Percentiles rank a stretch among this genome's conserved stretches.
Evolutionary conservation across 306 rosid species (phyloP).

Genomic region (Datisca glomerata): DNA sequence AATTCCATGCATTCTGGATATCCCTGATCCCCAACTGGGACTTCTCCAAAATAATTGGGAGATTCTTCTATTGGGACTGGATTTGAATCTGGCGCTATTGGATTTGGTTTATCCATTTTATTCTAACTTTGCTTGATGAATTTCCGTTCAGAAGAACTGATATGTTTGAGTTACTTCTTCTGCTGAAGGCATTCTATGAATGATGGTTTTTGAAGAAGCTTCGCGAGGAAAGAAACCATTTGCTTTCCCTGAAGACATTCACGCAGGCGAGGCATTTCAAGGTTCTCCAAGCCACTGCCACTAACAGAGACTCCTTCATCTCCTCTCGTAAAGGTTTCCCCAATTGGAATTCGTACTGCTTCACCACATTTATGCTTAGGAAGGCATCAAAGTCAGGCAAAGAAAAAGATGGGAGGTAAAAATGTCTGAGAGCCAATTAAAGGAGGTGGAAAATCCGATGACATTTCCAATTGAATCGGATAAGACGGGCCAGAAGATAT

Average conservation of each 20-base stretch:
- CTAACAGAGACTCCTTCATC: conserved; percentile 8
- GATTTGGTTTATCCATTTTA: conserved; percentile 24
- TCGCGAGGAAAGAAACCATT: conserved; percentile 74
- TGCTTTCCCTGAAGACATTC: conserved; percentile 45
- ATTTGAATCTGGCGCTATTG: conserved; percentile 24
- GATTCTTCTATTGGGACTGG: conserved; percentile 31
- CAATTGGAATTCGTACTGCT: conserved; percentile 1
- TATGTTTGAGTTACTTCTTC: conserved; percentile 34
- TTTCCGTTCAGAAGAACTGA: conserved; percentile 50
- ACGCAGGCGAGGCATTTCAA: conserved; percentile 36
- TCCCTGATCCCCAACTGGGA: conserved; percentile 20
- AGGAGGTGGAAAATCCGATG: conserved; percentile 4
- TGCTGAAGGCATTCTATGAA: conserved; percentile 36
- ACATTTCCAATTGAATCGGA: conserved; percentile 12
- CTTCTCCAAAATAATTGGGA: conserved; percentile 30
- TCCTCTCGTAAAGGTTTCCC: background rate
- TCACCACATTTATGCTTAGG: background rate
- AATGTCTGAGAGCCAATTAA: conserved; percentile 18
- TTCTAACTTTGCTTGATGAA: conserved; percentile 44
- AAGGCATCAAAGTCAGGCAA: background rate
- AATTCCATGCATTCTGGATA: conserved; percentile 18
- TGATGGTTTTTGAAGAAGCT: conserved; percentile 60
- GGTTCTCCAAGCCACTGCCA: conserved; percentile 6
- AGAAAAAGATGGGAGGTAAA: conserved; percentile 8
- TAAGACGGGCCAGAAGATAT: conserved; percentile 2